phyloP scores from a whole-genome alignment of 139 green algal genomes.

The Trebouxia sp. region DNA sequence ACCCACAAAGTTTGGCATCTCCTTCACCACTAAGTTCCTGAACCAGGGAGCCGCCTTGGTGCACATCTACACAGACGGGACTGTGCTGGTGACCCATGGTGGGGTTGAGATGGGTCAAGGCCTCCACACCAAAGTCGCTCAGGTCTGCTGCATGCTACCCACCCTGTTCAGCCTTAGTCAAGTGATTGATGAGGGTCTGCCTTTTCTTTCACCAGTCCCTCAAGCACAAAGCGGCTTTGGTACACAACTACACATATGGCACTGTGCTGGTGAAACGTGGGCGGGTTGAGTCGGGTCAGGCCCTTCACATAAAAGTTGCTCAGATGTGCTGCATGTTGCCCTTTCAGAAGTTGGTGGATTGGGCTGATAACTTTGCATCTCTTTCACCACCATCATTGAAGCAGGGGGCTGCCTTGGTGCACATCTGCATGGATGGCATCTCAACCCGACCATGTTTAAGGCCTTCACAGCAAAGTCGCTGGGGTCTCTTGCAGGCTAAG shows the following conservation, averaged over 20 bases:
- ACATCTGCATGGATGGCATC: no score
- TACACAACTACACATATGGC: no score
- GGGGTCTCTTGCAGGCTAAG: no score
- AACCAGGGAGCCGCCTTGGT: conserved; percentile 93
- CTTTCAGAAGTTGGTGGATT: no score
- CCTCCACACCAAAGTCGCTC: conserved; percentile 96
- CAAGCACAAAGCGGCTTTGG: no score
- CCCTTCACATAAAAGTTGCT: conserved; percentile 95
- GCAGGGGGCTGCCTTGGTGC: no score
- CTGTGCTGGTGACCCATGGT: conserved; percentile 92
- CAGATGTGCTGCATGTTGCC: no score
- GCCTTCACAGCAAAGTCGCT: conserved; percentile 95
- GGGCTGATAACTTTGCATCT: no score
- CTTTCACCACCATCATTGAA: no score
- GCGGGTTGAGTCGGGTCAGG: conserved; percentile 98
- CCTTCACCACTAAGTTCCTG: conserved; percentile 73
- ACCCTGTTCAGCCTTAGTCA: no score
- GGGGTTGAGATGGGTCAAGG: conserved; percentile 99
- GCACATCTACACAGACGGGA: conserved; percentile 89
- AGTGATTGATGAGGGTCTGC: no score
- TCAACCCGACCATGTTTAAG: conserved; percentile 97
- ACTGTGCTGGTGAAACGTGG: conserved; percentile 92
- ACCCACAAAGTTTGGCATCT: conserved; percentile 92
- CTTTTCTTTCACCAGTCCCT: no score
- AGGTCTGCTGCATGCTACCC: conserved; percentile 61